These are phyloP conservation scores for Cynanchum wilfordii DNA, from an alignment of 257 asterid species.

Conservation along the genomic window DNA sequence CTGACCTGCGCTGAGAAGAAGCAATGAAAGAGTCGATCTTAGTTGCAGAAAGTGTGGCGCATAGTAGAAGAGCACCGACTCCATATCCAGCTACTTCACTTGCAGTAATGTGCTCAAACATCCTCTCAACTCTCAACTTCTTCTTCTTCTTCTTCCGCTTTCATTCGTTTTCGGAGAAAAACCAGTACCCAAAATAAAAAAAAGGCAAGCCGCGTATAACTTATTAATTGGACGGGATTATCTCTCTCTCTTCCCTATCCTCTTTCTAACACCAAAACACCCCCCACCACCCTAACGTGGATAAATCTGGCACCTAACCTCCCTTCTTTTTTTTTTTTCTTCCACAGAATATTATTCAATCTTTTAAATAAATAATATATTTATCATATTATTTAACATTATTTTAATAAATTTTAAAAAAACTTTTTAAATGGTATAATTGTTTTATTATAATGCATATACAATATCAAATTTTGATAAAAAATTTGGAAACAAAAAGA, in stretches of 20 bases:
- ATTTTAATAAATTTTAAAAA: no score
- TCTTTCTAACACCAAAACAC: no score
- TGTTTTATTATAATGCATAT: no score
- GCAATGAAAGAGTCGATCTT: slow-evolving; percentile 74
- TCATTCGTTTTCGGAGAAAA: background rate
- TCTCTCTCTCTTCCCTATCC: no score
- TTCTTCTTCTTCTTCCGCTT: background rate
- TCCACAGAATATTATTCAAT: no score
- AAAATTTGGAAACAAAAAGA: no score
- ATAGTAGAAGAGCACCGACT: slow-evolving; percentile 72
- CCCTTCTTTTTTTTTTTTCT: no score
- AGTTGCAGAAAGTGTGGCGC: slow-evolving; percentile 78
- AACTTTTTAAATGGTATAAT: no score
- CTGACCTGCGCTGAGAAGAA: slow-evolving; percentile 77
- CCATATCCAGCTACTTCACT: slow-evolving; percentile 85
- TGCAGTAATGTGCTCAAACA: slow-evolving; percentile 86
- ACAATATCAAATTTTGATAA: no score
- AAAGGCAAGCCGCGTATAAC: background rate
- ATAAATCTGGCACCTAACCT: background rate
- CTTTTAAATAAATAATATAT: no score
- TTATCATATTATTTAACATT: no score
- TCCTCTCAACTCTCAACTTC: background rate
- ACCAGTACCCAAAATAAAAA: background rate
- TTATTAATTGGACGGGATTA: no score
- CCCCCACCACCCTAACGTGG: background rate